phyloP scores from a whole-genome alignment of 352 stramenopile species.

The Phytophthora lateralis region DNA sequence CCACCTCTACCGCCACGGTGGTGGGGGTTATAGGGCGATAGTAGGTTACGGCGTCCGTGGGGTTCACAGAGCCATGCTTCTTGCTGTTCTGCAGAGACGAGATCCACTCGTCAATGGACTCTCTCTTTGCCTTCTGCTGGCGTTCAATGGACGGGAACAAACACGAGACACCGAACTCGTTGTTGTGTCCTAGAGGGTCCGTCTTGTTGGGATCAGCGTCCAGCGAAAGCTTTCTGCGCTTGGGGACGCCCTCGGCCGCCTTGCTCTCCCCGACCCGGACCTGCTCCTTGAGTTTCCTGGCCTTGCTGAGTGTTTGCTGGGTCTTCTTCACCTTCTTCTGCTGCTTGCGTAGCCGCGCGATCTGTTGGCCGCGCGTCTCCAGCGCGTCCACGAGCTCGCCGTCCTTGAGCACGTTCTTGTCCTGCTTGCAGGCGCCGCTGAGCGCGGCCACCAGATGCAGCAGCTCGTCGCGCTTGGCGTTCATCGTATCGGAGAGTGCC shows the following conservation, averaged over 20 bases:
- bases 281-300: conserved; percentile 48
- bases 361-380: conserved; percentile 59
- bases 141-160: conserved; percentile 43
- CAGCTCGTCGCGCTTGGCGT: conserved; percentile 41
- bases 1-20: conserved; percentile 25
- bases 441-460: conserved; percentile 59
- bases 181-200: conserved; percentile 19
- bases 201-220: conserved; percentile 22
- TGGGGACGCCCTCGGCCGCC: conserved; percentile 28
- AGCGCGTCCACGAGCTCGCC: conserved; percentile 65
- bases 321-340: conserved; percentile 31
- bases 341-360: conserved; percentile 48
- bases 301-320: neutral
- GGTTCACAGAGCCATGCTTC: conserved; percentile 11
- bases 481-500: conserved; percentile 15
- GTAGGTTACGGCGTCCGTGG: conserved; percentile 22
- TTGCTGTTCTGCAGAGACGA: conserved; percentile 28
- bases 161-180: conserved; percentile 5
- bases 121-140: conserved; percentile 30
- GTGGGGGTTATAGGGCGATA: conserved; percentile 30
- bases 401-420: conserved; percentile 75
- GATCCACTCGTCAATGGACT: conserved; percentile 37
- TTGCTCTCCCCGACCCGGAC: conserved; percentile 28
- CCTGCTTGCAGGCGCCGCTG: conserved; percentile 58
- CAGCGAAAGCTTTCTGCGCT: conserved; percentile 55